These are phyloP conservation scores for Podospora pseudopauciseta DNA, from an alignment of 495 filamentous ascomycete species.

Conservation along the genomic window DNA sequence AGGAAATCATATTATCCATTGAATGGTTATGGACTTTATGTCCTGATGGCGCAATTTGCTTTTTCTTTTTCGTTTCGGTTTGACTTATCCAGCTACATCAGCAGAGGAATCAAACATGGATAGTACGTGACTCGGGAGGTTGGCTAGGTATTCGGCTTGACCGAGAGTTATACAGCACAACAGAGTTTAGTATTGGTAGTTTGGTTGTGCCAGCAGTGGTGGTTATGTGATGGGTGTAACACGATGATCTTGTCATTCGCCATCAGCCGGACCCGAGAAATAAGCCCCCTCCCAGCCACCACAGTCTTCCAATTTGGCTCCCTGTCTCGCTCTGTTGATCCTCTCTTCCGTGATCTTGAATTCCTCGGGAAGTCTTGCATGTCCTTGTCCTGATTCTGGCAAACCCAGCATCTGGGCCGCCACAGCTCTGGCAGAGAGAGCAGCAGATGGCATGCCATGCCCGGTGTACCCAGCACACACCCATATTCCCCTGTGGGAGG, in stretches of 20 bases:
- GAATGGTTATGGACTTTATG: neutral
- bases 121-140: neutral
- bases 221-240: neutral
- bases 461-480: constrained; percentile 64
- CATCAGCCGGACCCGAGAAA: neutral
- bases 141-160: neutral
- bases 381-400: neutral
- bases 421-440: constrained; percentile 63
- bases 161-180: constrained; percentile 4
- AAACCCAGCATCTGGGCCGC: constrained; percentile 56
- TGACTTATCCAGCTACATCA: constrained; percentile 3
- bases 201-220: neutral
- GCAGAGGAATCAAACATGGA: neutral
- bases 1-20: neutral
- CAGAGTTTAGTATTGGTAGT: neutral
- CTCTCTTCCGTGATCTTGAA: neutral
- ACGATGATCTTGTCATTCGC: neutral
- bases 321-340: neutral
- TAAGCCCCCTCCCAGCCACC: neutral
- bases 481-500: constrained; percentile 37
- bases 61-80: neutral
- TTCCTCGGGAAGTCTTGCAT: neutral
- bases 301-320: neutral
- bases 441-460: constrained; percentile 79
- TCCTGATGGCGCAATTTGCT: neutral